phyloP scores from a whole-genome alignment of 2,329 filamentous ascomycete species.

The Madurella mycetomatis region DNA sequence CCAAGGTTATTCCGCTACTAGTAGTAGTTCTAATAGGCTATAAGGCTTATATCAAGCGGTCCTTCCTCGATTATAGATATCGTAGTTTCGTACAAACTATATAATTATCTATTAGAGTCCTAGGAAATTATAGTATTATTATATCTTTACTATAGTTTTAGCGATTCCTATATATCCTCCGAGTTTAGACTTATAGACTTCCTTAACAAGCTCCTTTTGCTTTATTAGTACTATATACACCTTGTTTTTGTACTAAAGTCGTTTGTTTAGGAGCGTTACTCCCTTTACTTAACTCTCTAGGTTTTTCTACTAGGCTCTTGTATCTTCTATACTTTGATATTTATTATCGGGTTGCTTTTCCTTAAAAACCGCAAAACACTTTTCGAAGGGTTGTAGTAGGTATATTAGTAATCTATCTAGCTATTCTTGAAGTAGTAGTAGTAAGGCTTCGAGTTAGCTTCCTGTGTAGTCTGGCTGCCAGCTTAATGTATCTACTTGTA shows the following conservation, averaged over 20 bases:
- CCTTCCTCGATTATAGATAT: not conserved
- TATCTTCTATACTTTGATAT: not conserved
- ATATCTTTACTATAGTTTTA: not conserved
- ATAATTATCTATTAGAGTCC: not conserved
- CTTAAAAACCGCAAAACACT: no score
- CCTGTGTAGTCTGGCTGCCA: not conserved
- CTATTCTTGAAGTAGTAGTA: not conserved
- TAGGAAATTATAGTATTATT: not conserved
- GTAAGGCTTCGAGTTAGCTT: no score
- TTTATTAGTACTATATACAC: no score
- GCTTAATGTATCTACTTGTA: conserved; percentile 20
- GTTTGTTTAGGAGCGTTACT: not conserved
- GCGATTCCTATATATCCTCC: conserved; percentile 2
- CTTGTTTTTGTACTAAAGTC: not conserved
- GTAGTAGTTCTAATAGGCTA: conserved; percentile 8
- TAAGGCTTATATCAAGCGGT: conserved; percentile 7
- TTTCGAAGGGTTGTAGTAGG: not conserved
- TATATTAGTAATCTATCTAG: not conserved
- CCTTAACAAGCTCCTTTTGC: not conserved
- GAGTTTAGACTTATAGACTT: not conserved
- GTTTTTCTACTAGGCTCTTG: not conserved
- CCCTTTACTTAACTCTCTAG: not conserved
- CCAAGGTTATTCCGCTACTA: conserved; percentile 3
- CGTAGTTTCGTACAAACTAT: not conserved
- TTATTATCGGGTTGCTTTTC: not conserved